Conservation (phyloP, 2,329 filamentous ascomycete genomes). For the Aspergillus carbonarius region DNA sequence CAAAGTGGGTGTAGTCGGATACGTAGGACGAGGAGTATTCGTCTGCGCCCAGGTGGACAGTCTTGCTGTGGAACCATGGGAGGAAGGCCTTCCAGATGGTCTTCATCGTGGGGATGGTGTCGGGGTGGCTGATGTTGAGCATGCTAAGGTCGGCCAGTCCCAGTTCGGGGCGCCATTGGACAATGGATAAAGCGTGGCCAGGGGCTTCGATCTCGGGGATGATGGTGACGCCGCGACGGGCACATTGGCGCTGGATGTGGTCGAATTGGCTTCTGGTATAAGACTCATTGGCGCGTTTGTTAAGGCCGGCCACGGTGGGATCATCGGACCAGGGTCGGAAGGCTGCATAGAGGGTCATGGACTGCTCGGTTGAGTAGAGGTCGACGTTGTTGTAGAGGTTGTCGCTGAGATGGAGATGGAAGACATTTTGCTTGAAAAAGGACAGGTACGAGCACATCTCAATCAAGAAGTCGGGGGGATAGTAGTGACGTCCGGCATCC, state of each 20-base stretch:
- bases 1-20: slow-evolving; percentile 53
- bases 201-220: slow-evolving; percentile 59
- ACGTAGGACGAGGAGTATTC: slow-evolving; percentile 50
- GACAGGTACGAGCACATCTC: slow-evolving; percentile 59
- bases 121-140: slow-evolving; percentile 54
- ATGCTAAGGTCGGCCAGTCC: slow-evolving; percentile 50
- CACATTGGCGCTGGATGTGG: slow-evolving; percentile 51
- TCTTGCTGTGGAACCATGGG: slow-evolving; percentile 57
- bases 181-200: slow-evolving; percentile 55
- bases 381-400: slow-evolving; percentile 46
- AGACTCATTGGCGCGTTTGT: slow-evolving; percentile 53
- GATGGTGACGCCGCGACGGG: slow-evolving; percentile 54
- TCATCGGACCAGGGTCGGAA: slow-evolving; percentile 55
- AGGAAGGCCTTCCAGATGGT: slow-evolving; percentile 44
- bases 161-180: slow-evolving; percentile 57
- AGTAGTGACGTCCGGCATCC: slow-evolving; percentile 55
- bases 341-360: slow-evolving; percentile 50
- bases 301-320: slow-evolving; percentile 49
- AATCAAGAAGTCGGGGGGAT: slow-evolving; percentile 52
- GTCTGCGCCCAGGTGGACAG: slow-evolving; percentile 57
- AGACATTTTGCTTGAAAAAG: slow-evolving; percentile 59
- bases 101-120: slow-evolving; percentile 53
- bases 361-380: slow-evolving; percentile 46
- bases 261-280: slow-evolving; percentile 53
- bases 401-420: slow-evolving; percentile 58